Evolutionary conservation across 1,284 basidiomycete species (phyloP), one percentile per base, ranked within the genome.

Genomic region (Ustilago tritici): DNA sequence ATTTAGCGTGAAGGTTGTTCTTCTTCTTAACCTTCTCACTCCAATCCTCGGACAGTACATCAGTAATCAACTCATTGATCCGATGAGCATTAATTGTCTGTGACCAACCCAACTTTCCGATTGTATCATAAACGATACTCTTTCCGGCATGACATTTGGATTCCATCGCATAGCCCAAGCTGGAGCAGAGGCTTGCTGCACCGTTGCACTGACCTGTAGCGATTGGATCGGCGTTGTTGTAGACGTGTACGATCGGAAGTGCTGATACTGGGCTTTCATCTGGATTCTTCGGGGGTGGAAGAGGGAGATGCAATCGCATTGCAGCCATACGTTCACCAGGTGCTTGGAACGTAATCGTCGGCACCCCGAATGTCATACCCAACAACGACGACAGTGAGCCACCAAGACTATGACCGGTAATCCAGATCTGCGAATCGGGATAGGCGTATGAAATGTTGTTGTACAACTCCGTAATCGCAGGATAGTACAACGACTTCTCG

Each of bases 241-340:
- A 94, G 56, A 94, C 89, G 79, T 94, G 93, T 3, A 91, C 89
- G 49, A 90, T 88, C 3, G 84, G 85, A 50, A 83, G 55, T 9
- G 76, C 57, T 31, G 82, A 70, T 6, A 78, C 70, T 1, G 82
- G 80, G 23, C 68, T 72, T 28, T 80, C 73, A 53, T 82, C 78
- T 2, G 77, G 68, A 46, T 73, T 56, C 41, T 63, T 67, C 8
- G 72, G 54, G 0, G 89, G 89, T 12, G 89, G 89, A 5, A 88
- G 79, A 0, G 96, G 97, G 11, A 99, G 89, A 87, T 99, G 97
- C 35, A 99, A 88, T 19, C 96, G 90, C 50, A 88, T 85, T 0
- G 97, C 91, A 1, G 97, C 93, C 85, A 96, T 89, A 79, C 90
- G 91, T 80, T 99, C 97, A 5, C 95, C 95, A 0, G 95, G 95